phyloP scores from a whole-genome alignment of 306 rosid species.

The Notholithocarpus densiflorus region DNA sequence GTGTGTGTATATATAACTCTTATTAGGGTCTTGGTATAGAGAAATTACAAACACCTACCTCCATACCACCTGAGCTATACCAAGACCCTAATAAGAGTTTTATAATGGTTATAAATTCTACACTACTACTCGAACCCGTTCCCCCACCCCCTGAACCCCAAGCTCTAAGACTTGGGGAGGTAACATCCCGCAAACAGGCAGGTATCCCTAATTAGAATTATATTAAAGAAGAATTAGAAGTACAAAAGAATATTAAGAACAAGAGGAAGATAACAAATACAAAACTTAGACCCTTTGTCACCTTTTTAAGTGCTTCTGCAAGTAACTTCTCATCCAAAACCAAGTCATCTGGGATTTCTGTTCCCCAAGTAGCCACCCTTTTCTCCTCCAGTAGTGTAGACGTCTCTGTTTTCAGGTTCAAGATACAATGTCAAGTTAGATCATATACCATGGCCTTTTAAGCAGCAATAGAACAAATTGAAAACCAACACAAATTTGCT shows the following conservation, averaged over 20 bases:
- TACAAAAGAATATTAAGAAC: not conserved
- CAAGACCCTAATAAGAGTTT: not conserved
- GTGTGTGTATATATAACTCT: not conserved
- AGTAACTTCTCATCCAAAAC: conserved; percentile 4
- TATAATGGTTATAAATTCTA: too few species aligned
- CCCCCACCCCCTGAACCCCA: too few species aligned
- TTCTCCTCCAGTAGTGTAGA: not conserved
- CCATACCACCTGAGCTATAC: not conserved
- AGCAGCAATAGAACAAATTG: too few species aligned
- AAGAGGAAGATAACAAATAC: not conserved
- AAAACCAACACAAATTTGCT: too few species aligned
- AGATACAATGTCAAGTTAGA: too few species aligned
- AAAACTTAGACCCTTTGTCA: not conserved
- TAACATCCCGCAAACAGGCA: too few species aligned
- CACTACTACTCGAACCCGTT: too few species aligned
- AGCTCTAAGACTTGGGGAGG: too few species aligned
- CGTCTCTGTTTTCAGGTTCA: too few species aligned
- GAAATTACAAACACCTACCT: not conserved
- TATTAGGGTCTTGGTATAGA: not conserved
- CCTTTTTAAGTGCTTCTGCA: not conserved
- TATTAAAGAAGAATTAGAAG: not conserved
- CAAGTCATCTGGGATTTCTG: conserved; percentile 1
- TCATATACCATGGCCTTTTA: too few species aligned
- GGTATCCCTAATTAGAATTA: not conserved
- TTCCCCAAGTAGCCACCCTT: conserved; percentile 5